phyloP scores from a whole-genome alignment of 352 stramenopile species.

The Globisporangium apiculatum region DNA sequence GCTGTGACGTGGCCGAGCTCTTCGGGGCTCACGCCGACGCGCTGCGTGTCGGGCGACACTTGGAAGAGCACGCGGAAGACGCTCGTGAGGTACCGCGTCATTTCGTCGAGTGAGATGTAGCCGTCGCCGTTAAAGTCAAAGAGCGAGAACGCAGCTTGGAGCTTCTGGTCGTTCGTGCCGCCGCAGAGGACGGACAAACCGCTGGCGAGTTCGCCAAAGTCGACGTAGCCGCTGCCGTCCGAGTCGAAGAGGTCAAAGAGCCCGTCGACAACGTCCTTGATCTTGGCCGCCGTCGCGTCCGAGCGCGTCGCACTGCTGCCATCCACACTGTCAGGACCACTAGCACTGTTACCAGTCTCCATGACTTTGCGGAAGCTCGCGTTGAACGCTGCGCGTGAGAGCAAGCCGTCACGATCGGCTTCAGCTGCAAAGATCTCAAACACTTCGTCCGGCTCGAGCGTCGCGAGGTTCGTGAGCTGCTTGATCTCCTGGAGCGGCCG shows the following conservation, averaged over 20 bases:
- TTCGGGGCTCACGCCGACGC: slow-evolving; percentile 56
- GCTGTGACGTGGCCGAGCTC: slow-evolving; percentile 76
- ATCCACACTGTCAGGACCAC: background rate
- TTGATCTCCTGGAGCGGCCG: slow-evolving; percentile 81
- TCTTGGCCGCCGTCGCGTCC: slow-evolving; percentile 30
- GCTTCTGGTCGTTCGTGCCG: slow-evolving; percentile 83
- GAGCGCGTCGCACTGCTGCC: slow-evolving; percentile 7
- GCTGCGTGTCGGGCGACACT: slow-evolving; percentile 58
- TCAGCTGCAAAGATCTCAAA: slow-evolving; percentile 84
- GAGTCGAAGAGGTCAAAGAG: slow-evolving; percentile 82
- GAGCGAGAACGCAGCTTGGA: slow-evolving; percentile 75
- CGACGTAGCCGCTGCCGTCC: slow-evolving; percentile 62
- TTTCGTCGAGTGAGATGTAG: slow-evolving; percentile 82
- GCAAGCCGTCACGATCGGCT: slow-evolving; percentile 59
- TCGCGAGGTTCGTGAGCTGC: slow-evolving; percentile 70
- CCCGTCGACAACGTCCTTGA: slow-evolving; percentile 50
- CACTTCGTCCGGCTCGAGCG: slow-evolving; percentile 74
- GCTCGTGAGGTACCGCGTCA: slow-evolving; percentile 83
- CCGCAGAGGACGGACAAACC: slow-evolving; percentile 78
- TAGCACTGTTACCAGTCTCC: slow-evolving; percentile 10
- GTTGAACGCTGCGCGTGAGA: slow-evolving; percentile 73
- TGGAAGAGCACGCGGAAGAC: slow-evolving; percentile 85
- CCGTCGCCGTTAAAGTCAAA: slow-evolving; percentile 89
- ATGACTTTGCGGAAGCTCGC: slow-evolving; percentile 72
- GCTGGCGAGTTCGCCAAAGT: slow-evolving; percentile 80